These are phyloP conservation scores for Calonectria ilicicola DNA, from an alignment of 2,329 filamentous ascomycete species.

Conservation along the genomic window DNA sequence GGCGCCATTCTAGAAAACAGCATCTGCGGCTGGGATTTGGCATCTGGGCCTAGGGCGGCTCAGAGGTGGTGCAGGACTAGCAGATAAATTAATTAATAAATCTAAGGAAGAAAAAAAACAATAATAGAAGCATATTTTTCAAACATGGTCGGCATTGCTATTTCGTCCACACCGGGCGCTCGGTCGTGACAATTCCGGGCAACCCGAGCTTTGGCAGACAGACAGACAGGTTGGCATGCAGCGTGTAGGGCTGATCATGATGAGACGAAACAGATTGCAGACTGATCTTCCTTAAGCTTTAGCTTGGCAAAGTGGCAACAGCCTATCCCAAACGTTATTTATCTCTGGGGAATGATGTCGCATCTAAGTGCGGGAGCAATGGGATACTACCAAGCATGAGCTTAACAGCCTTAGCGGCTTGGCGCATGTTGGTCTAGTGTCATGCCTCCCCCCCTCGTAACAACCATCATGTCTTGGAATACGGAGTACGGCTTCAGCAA, in stretches of 20 bases:
- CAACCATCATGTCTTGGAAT: background rate
- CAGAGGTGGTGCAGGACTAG: slow-evolving; percentile 45
- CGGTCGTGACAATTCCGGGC: background rate
- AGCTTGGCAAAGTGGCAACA: background rate
- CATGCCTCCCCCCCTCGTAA: too few relatives aligned
- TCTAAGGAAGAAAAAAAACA: background rate
- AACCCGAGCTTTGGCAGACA: background rate
- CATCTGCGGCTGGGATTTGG: slow-evolving; percentile 33
- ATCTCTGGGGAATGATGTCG: background rate
- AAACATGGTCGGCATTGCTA: background rate
- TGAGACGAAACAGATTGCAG: background rate
- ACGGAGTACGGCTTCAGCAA: background rate
- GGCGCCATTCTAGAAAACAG: slow-evolving; percentile 39
- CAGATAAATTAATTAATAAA: slow-evolving; percentile 22
- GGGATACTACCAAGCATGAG: background rate
- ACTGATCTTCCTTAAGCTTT: background rate
- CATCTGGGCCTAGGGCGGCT: slow-evolving; percentile 4
- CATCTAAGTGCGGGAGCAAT: background rate
- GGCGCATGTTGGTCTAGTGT: background rate
- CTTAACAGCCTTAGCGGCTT: background rate
- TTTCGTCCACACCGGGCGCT: background rate
- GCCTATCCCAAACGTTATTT: background rate
- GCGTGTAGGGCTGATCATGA: background rate
- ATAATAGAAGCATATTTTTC: background rate
- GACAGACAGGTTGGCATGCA: background rate